phyloP scores from a whole-genome alignment of 192 early-diverging fungal genomes.

The Endogone sp. region DNA sequence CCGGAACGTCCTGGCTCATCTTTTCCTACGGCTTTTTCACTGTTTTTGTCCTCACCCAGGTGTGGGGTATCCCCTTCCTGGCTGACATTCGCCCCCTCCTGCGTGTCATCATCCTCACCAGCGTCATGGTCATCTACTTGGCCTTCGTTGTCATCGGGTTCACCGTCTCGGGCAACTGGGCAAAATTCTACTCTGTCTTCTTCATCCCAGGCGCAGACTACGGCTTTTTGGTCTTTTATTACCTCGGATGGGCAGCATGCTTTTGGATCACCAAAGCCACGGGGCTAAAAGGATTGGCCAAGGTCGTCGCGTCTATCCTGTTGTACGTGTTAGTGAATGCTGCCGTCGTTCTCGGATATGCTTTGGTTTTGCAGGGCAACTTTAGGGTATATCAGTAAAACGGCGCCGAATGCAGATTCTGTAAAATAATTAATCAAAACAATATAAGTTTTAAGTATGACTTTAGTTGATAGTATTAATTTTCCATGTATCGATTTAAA shows the following conservation, averaged over 20 bases:
- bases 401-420: too few relatives aligned
- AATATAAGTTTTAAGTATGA: too few relatives aligned
- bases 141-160: conserved; percentile 1
- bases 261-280: neutral
- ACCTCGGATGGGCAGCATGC: neutral
- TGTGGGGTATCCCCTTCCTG: conserved; percentile 10
- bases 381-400: too few relatives aligned
- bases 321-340: too few relatives aligned
- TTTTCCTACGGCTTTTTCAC: conserved; percentile 23
- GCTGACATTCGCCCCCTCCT: neutral
- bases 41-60: conserved; percentile 23
- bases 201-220: conserved; percentile 1
- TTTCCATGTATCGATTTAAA: too few relatives aligned
- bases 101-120: neutral
- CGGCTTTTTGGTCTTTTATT: neutral
- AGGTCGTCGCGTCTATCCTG: too few relatives aligned
- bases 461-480: too few relatives aligned
- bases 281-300: too few relatives aligned
- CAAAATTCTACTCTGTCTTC: neutral
- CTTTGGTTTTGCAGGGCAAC: too few relatives aligned
- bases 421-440: too few relatives aligned
- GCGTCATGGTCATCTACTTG: neutral
- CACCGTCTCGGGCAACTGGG: neutral
- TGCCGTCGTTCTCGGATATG: too few relatives aligned
- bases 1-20: conserved; percentile 23